These are phyloP conservation scores for Pigoraptor vietnamica DNA, from an alignment of 78 protist species.

Conservation along the genomic window DNA sequence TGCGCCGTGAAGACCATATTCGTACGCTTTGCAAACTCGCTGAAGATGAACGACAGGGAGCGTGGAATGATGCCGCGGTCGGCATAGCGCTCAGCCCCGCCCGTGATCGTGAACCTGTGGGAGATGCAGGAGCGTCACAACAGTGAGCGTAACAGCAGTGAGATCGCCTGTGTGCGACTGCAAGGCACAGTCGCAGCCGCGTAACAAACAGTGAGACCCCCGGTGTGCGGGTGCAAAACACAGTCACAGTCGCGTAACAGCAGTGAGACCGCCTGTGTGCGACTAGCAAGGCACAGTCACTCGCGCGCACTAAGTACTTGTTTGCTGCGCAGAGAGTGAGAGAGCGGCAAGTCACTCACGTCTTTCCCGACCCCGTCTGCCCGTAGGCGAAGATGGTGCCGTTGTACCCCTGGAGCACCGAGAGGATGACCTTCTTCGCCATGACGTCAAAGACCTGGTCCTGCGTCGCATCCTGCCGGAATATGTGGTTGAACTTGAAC, in stretches of 20 bases:
- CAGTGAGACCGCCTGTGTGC: too few relatives aligned
- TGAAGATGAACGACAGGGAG: slow-evolving; percentile 26
- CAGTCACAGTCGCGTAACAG: too few relatives aligned
- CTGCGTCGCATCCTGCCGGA: not conserved
- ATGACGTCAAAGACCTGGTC: slow-evolving; percentile 3
- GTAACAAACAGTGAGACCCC: too few relatives aligned
- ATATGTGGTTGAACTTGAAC: not conserved
- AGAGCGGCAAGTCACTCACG: not conserved
- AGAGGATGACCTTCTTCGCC: slow-evolving; percentile 21
- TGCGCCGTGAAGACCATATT: not conserved
- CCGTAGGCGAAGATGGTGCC: slow-evolving; percentile 65
- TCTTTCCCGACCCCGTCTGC: slow-evolving; percentile 47
- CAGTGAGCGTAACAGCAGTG: too few relatives aligned
- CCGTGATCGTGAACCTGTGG: slow-evolving; percentile 56
- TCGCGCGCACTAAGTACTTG: too few relatives aligned
- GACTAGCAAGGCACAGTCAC: too few relatives aligned
- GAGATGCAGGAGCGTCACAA: too few relatives aligned
- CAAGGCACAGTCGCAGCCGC: too few relatives aligned
- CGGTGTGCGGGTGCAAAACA: too few relatives aligned
- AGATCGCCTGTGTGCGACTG: too few relatives aligned
- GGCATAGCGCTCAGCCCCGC: slow-evolving; percentile 37
- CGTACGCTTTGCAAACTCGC: slow-evolving; percentile 10
- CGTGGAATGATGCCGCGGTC: slow-evolving; percentile 75
- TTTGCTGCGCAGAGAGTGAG: not conserved
- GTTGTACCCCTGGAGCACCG: slow-evolving; percentile 40